Base-by-base conservation (phyloP, 345 rosid species). In the Aethionema arabicum region DNA sequence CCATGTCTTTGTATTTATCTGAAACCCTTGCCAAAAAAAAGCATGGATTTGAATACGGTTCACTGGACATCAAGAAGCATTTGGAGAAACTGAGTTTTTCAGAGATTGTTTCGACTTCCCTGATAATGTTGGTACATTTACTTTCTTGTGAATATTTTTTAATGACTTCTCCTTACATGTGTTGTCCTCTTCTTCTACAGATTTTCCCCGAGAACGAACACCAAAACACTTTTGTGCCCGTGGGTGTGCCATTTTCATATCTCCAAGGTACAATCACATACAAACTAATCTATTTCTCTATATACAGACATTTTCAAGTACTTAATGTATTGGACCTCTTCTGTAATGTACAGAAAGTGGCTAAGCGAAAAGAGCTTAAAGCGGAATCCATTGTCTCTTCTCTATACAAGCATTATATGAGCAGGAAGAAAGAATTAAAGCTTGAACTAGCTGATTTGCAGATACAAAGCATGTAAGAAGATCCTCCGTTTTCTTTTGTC, bases 241-340 rank as follows among this genome's bases (percentile, higher is more conserved):
- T 93, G 95, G 99, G 85, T 87, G 54, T 84, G 93, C 83, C 96
- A 87, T 71, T 90, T 90, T 61, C 90, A 87, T 70, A 63, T 90
- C 47, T 46, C 66, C 55, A 77, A 93, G 97, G 99, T 92, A 81
- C 21, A 51, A 42, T 42, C 32, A 39, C 38, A 52, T 16, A 39
- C 8, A 72, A 12, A 47, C 4, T 21, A 12, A 38, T 2, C 2
- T 0, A 45, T 11, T 32, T 27, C 11, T 38, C 15, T 53, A 16
- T 48, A 40, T 46, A 4, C 31, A 51, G 38, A 37, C 39, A 32
- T 44, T 37, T 38, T 52, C 27, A 21, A 21, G 27, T 21, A 21
- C 27, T 1, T 21, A 21, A 21, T 21, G 27, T 21, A 59, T 58
- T 35, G 48, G 30, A 30, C 13, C 42, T 51, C 27, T 74, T 61